Evolutionary conservation across 202 grass and related monocot species (phyloP), one percentile per base, ranked within the genome.

Genomic region (Brachypodium distachyon): DNA sequence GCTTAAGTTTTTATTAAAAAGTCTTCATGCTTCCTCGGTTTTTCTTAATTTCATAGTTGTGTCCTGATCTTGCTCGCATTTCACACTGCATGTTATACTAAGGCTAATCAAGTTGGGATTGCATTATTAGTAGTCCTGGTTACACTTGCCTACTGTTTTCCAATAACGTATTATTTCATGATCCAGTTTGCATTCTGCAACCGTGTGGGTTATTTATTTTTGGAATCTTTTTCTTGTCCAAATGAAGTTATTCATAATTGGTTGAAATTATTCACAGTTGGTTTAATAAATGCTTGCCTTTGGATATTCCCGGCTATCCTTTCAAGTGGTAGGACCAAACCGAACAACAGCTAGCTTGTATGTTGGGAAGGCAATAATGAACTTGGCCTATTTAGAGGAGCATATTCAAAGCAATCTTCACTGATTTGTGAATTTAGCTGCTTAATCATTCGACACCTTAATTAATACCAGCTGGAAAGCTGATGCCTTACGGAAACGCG

Each of bases 371-470:
- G 51, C 26, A 79, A 78, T 62, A 17, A 47, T 78, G 47, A 47
- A 78, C 57, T 48, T 80, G 50, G 58, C 13, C 18, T 12, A 31
- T 47, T 79, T 79, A 0, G 48, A 22, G 21, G 50, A 41, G 16
- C 69, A 79, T 59, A 67, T 80, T 85, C 76, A 67, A 74, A 51
- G 50, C 23, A 74, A 54, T 48, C 21, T 53, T 1, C 60, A 31
- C 21, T 57, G 59, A 67, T 85, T 55, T 59, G 21, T 55, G 9
- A 47, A 60, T 47, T 39, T 61, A 14, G 49, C 40, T 40, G 4
- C 5, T n/a, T 33, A 64, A 82, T 49, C 13, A 64, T 77, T 49
- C 64, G 22, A 29, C 38, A 40, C 1, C 9, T 22, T 76, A 61
- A 60, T 80, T 60, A 74, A 74, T 33, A 40, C 33, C 61, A 75